Evolutionary conservation across 257 asterid genomes (phyloP).

Genomic region (Ilex aquifolium): DNA sequence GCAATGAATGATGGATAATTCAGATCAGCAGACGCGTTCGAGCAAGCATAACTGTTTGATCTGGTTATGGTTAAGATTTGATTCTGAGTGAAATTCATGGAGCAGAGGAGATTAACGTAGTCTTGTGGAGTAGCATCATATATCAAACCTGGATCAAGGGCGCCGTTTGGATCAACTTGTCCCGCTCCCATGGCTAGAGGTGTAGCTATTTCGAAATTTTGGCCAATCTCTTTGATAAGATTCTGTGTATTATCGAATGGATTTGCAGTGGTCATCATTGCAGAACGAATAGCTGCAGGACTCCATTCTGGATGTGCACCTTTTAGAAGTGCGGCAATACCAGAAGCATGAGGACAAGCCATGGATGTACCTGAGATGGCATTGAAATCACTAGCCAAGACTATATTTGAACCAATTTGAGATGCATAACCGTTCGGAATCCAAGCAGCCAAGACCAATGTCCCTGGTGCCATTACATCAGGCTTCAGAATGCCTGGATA

Average conservation of each 20-base stretch:
- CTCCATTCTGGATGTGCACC: constrained; percentile 39
- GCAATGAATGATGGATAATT: constrained; percentile 41
- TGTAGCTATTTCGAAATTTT: constrained; percentile 14
- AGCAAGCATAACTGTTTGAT: constrained; percentile 18
- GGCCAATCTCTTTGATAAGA: constrained; percentile 15
- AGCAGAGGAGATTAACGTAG: constrained; percentile 31
- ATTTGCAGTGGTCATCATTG: constrained; percentile 40
- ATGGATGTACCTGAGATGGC: constrained; percentile 33
- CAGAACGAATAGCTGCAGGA: constrained; percentile 39
- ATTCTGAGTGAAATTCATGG: constrained; percentile 29
- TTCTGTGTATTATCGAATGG: constrained; percentile 21
- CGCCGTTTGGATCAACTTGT: constrained; percentile 35
- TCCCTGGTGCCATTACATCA: constrained; percentile 40
- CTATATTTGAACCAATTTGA: background rate
- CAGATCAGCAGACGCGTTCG: constrained; percentile 23
- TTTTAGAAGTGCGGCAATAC: constrained; percentile 37
- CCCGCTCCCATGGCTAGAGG: constrained; percentile 46
- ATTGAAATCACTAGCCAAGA: constrained; percentile 12
- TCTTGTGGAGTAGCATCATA: constrained; percentile 30
- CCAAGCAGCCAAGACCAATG: constrained; percentile 28
- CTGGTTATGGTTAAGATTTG: constrained; percentile 27
- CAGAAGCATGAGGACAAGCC: constrained; percentile 44
- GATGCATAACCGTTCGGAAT: constrained; percentile 9
- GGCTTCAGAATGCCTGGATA: constrained; percentile 34
- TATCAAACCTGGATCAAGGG: constrained; percentile 42